These are phyloP conservation scores for Chara braunii DNA, from an alignment of 139 green algal species.

Conservation along the genomic window DNA sequence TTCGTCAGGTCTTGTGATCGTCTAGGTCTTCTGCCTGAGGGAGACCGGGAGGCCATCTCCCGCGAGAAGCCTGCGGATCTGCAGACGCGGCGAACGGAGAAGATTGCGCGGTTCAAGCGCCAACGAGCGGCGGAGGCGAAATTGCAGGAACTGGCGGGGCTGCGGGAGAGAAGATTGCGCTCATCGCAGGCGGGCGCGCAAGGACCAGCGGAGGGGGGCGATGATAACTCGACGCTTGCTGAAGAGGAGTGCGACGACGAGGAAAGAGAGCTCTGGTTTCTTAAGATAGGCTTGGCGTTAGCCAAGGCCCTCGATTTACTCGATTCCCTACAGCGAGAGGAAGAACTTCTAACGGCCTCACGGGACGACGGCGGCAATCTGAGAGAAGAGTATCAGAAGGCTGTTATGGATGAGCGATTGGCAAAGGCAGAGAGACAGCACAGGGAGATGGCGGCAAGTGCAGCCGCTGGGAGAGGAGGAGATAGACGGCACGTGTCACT, in stretches of 20 bases:
- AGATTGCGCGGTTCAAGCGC: slow-evolving; percentile 28
- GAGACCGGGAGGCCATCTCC: not conserved
- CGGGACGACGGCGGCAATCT: not conserved
- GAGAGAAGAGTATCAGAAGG: not conserved
- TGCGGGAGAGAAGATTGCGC: too few species aligned
- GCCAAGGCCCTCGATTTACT: not conserved
- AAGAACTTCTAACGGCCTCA: not conserved
- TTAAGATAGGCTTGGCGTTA: slow-evolving; percentile 36
- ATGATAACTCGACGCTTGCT: too few species aligned
- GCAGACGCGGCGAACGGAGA: not conserved
- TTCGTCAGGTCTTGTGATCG: too few species aligned
- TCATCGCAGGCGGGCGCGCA: slow-evolving; percentile 42
- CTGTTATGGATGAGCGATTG: slow-evolving; percentile 13
- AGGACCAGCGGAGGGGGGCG: not conserved
- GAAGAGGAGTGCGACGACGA: slow-evolving; percentile 37
- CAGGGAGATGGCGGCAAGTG: not conserved
- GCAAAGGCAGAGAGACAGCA: slow-evolving; percentile 42
- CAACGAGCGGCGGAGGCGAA: slow-evolving; percentile 20
- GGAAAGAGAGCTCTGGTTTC: slow-evolving; percentile 47
- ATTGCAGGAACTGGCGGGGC: slow-evolving; percentile 12
- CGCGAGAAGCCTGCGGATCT: not conserved
- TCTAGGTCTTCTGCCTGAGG: slow-evolving; percentile 8
- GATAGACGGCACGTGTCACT: too few species aligned
- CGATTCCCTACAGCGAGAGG: not conserved
- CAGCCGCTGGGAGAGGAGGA: too few species aligned